Evolutionary conservation across 805 yeast genomes (phyloP).

Genomic region (Kodamaea restingae): DNA sequence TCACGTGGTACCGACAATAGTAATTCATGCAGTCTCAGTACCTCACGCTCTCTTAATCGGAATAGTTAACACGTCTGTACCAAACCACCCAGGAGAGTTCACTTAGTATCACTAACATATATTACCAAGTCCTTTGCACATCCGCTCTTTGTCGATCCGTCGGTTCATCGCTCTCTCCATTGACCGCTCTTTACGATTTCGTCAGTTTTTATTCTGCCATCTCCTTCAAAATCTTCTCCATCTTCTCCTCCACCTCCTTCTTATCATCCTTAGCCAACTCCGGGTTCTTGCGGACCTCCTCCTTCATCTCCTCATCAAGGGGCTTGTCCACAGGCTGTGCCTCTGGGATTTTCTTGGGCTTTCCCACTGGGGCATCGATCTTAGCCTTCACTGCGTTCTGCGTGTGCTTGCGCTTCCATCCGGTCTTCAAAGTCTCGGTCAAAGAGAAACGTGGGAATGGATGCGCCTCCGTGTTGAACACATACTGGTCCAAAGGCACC

Average conservation of each 20-base stretch:
- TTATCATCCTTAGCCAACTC: slow-evolving; percentile 22
- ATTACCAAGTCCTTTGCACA: no score
- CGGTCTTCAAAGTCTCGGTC: slow-evolving; percentile 52
- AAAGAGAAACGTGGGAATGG: slow-evolving; percentile 74
- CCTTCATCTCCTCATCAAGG: slow-evolving; percentile 30
- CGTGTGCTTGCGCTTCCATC: slow-evolving; percentile 48
- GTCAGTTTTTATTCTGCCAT: not conserved
- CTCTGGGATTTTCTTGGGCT: slow-evolving; percentile 29
- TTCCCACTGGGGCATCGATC: slow-evolving; percentile 19
- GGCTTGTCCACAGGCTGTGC: slow-evolving; percentile 42
- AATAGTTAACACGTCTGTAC: no score
- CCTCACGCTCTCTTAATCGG: no score
- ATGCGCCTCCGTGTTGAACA: slow-evolving; percentile 92
- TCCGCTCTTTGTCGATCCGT: no score
- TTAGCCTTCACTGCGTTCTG: slow-evolving; percentile 15
- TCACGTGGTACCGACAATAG: no score
- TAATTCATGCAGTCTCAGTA: no score
- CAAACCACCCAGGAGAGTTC: no score
- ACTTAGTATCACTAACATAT: no score
- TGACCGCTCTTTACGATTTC: no score
- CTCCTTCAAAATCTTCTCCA: slow-evolving; percentile 13
- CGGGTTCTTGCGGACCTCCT: slow-evolving; percentile 35
- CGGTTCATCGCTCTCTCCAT: no score
- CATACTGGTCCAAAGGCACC: slow-evolving; percentile 62
- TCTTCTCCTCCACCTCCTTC: slow-evolving; percentile 26